Percentiles rank a stretch among this genome's conserved stretches.
Conservation (phyloP, 441 rosid genomes). For the Jatropha multifida region DNA sequence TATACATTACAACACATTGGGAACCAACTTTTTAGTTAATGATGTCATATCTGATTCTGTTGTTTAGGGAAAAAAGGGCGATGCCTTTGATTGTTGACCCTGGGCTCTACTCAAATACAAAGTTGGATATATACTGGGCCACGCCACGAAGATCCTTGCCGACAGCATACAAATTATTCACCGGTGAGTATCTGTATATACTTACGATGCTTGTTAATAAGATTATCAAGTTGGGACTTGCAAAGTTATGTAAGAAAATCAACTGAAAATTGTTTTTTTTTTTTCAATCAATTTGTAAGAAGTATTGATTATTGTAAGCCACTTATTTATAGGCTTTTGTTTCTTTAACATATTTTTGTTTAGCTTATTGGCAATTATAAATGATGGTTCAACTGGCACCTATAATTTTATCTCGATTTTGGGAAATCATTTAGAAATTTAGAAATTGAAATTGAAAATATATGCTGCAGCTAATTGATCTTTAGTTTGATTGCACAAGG, state of each 20-base stretch:
- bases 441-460: neutral
- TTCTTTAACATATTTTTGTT: constrained; percentile 5
- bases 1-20: neutral
- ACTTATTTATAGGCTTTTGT: neutral
- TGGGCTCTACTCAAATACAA: constrained; percentile 69
- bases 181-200: constrained; percentile 53
- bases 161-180: constrained; percentile 78
- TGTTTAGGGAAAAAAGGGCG: constrained; percentile 84
- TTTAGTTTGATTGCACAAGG: neutral
- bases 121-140: constrained; percentile 75
- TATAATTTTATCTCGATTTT: neutral
- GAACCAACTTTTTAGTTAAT: constrained; percentile 20
- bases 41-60: constrained; percentile 22
- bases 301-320: neutral
- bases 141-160: constrained; percentile 80
- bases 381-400: neutral
- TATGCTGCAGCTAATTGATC: neutral
- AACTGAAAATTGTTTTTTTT: neutral
- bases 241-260: neutral
- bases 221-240: neutral
- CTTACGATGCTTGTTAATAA: neutral
- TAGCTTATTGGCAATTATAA: neutral
- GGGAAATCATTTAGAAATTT: neutral
- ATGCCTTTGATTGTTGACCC: constrained; percentile 96
- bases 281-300: neutral